A percentile compares a stretch with the other conserved stretches of the same genome.
Conservation (phyloP, 164 flowering plant species). For the Macadamia integrifolia region DNA sequence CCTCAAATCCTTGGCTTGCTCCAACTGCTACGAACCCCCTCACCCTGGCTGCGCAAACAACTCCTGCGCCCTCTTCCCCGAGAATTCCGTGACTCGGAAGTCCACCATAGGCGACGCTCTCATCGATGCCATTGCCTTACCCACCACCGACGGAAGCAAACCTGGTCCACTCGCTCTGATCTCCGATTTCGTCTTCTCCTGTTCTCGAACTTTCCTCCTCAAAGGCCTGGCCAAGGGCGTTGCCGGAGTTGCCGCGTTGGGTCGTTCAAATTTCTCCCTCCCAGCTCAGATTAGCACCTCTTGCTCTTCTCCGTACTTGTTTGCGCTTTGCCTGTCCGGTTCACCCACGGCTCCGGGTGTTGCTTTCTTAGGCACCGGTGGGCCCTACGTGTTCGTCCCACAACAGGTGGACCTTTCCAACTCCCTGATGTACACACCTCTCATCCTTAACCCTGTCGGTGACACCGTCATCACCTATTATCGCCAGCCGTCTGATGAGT, state of each 20-base stretch:
- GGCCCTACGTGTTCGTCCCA: slow-evolving; percentile 28
- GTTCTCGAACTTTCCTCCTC: slow-evolving; percentile 6
- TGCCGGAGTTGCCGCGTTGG: slow-evolving; percentile 24
- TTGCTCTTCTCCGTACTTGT: slow-evolving; percentile 11
- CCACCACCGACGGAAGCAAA: slow-evolving; percentile 19
- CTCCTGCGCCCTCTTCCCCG: slow-evolving; percentile 16
- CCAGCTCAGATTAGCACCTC: slow-evolving; percentile 25
- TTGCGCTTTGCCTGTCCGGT: slow-evolving; percentile 34
- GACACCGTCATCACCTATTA: slow-evolving; percentile 3
- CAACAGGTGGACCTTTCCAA: slow-evolving; percentile 25
- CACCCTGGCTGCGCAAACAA: slow-evolving; percentile 12
- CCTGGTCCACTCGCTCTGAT: slow-evolving; percentile 19
- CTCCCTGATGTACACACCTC: slow-evolving; percentile 30
- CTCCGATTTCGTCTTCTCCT: slow-evolving; percentile 20
- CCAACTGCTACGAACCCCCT: slow-evolving; percentile 9
- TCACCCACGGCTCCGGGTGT: slow-evolving; percentile 30
- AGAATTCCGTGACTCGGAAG: slow-evolving; percentile 10
- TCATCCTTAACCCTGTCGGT: slow-evolving; percentile 19
- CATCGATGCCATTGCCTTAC: slow-evolving; percentile 11
- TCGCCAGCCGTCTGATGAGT: slow-evolving; percentile 22
- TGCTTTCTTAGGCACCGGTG: slow-evolving; percentile 24
- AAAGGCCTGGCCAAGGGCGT: slow-evolving; percentile 12
- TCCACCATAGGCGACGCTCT: slow-evolving; percentile 6
- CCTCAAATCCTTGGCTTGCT: slow-evolving; percentile 10
- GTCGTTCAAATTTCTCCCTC: slow-evolving; percentile 25